Evolutionary conservation across 371 early-diverging fungal genomes (phyloP), one percentile per base, ranked within the genome.

Genomic region (Mucor sp.): DNA sequence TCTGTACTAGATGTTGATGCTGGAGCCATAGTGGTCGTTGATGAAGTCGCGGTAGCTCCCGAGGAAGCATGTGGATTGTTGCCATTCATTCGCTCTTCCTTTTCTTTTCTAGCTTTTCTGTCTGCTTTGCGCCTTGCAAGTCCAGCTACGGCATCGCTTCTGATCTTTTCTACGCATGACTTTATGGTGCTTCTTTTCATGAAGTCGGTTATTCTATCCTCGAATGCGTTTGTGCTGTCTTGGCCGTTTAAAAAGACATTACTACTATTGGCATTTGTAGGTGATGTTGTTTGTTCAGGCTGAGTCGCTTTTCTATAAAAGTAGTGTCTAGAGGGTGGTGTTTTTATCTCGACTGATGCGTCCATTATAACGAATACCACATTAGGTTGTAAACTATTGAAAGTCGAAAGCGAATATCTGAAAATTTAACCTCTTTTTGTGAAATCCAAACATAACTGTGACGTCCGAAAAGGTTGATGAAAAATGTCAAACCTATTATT

Each of bases 221-320:
- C 73, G 60, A 72, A 72, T 6, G 41, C 66, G n/a, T 62, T 30
- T 12, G 69, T 37, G 23, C 56, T 69, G 17, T 68, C 69, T 43
- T 41, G 11, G 14, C 62, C 66, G 32, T 72, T 68, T 9, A 68
- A 27, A 3, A 67, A 23, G 19, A 60, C 57, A 44, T 58, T 62
- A 15, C 50, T 66, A 15, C 50, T 66, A 3, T 65, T 17, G 14
- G 47, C 41, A 35, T 58, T 62, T 7, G 58, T 66, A 9, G 33
- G 35, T 1, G 53, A 53, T n/a, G 19, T 62, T 5, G 48, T 28
- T n/a, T 62, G 68, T 37, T 62, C 62, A 8, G 66, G 66, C 28
- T 68, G 62, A 3, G 73, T 63, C 12, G 69, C 69, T 33, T 69
- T 72, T 59, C 73, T 57, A 14, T 69, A 68, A 60, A 72, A 72